These are phyloP conservation scores for Emmonsiellopsis sp. DNA, from an alignment of 2,329 filamentous ascomycete species.

Conservation along the genomic window DNA sequence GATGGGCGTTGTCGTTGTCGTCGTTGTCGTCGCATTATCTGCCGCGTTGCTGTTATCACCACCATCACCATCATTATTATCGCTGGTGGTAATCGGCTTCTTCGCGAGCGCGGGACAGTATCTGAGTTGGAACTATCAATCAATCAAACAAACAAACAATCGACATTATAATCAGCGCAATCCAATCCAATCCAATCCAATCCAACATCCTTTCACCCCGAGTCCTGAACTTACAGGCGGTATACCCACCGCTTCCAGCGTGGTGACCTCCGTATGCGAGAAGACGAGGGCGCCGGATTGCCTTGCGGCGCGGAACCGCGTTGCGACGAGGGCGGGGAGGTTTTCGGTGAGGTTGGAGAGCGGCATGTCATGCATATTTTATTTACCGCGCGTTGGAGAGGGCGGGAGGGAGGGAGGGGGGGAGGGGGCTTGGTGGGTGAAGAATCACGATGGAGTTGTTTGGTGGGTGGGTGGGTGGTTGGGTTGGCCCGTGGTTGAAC, in stretches of 20 bases:
- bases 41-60: too few relatives aligned
- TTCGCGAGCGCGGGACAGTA: conserved; percentile 40
- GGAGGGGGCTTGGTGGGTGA: too few relatives aligned
- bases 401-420: too few relatives aligned
- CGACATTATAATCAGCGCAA: not conserved
- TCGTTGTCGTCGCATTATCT: conserved; percentile 29
- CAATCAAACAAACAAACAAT: not conserved
- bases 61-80: too few relatives aligned
- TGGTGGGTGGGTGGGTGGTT: too few relatives aligned
- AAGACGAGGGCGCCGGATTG: conserved; percentile 29
- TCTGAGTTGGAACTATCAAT: conserved; percentile 36
- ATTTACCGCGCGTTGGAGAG: too few relatives aligned
- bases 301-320: conserved; percentile 27
- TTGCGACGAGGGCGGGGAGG: conserved; percentile 26
- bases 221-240: conserved; percentile 21
- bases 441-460: too few relatives aligned
- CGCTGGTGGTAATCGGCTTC: conserved; percentile 23
- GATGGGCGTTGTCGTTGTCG: conserved; percentile 7
- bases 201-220: not conserved
- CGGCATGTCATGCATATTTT: conserved; percentile 15
- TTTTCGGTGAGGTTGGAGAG: conserved; percentile 27
- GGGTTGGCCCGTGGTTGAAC: too few relatives aligned
- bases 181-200: not conserved
- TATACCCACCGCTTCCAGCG: conserved; percentile 21
- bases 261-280: conserved; percentile 30